Evolutionary conservation across 768 basidiomycete genomes (phyloP).

Genomic region (Tylopilus felleus): DNA sequence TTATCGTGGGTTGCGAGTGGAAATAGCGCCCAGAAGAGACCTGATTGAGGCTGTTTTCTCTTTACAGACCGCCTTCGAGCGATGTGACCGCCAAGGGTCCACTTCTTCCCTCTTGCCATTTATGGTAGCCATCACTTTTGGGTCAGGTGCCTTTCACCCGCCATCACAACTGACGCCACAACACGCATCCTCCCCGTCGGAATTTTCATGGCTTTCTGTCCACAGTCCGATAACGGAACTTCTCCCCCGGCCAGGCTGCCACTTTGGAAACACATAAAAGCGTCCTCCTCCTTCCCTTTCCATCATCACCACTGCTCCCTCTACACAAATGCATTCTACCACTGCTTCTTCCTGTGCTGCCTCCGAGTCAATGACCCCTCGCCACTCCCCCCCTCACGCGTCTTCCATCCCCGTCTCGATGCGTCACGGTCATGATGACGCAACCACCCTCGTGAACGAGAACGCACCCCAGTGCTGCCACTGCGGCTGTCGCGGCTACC

Average conservation of each 20-base stretch:
- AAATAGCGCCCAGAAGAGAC: slow-evolving; percentile 27
- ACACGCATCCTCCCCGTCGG: slow-evolving; percentile 35
- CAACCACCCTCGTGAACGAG: slow-evolving; percentile 39
- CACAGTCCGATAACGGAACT: slow-evolving; percentile 38
- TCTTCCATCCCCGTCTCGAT: slow-evolving; percentile 23
- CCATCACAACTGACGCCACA: slow-evolving; percentile 36
- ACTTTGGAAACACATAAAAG: slow-evolving; percentile 28
- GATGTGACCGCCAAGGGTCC: slow-evolving; percentile 32
- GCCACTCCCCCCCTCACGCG: neutral
- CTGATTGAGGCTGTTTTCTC: slow-evolving; percentile 18
- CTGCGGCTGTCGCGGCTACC: slow-evolving; percentile 65
- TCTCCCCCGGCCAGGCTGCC: slow-evolving; percentile 28
- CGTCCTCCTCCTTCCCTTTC: neutral
- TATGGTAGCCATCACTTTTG: slow-evolving; percentile 20
- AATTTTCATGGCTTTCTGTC: slow-evolving; percentile 32
- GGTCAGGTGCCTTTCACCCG: slow-evolving; percentile 31
- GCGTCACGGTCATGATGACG: slow-evolving; percentile 24
- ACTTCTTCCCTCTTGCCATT: slow-evolving; percentile 16
- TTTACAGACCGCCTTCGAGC: slow-evolving; percentile 24
- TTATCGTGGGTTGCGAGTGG: slow-evolving; percentile 27
- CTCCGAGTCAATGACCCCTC: slow-evolving; percentile 4
- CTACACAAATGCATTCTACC: slow-evolving; percentile 19
- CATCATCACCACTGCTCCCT: neutral
- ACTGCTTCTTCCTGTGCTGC: slow-evolving; percentile 13
- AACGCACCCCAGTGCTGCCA: slow-evolving; percentile 77